Evolutionary conservation across 805 yeast species (phyloP).

Genomic region (Starmerella bombicola): DNA sequence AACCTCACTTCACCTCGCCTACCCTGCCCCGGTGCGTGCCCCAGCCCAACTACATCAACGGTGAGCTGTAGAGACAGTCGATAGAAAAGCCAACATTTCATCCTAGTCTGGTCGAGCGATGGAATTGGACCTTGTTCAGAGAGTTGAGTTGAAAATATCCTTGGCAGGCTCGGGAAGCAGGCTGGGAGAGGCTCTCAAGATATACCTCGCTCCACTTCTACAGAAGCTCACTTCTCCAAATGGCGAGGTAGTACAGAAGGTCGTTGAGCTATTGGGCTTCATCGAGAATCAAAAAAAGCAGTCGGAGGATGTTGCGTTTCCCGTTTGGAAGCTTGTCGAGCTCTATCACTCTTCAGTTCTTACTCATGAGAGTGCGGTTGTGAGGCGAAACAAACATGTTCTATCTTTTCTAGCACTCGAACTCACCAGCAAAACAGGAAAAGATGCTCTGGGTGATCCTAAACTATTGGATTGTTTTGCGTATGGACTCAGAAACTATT

Average conservation of each 20-base stretch:
- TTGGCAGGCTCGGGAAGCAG: slow-evolving; percentile 57
- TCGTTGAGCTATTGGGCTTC: slow-evolving; percentile 54
- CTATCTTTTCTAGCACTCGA: slow-evolving; percentile 10
- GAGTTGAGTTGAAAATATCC: slow-evolving; percentile 28
- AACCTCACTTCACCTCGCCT: too few species aligned
- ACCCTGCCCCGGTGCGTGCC: too few species aligned
- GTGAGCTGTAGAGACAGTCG: too few species aligned
- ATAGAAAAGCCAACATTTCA: too few species aligned
- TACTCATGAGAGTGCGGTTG: neutral
- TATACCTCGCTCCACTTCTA: slow-evolving; percentile 64
- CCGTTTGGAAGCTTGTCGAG: slow-evolving; percentile 45
- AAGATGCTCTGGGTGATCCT: neutral
- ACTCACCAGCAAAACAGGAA: too few species aligned
- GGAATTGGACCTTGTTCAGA: slow-evolving; percentile 12
- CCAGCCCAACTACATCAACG: too few species aligned
- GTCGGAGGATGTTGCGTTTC: slow-evolving; percentile 31
- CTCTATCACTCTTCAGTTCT: neutral
- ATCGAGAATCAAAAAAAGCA: slow-evolving; percentile 32
- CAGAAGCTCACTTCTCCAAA: slow-evolving; percentile 66
- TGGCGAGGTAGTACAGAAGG: slow-evolving; percentile 50
- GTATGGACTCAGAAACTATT: slow-evolving; percentile 5
- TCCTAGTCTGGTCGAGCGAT: too few species aligned
- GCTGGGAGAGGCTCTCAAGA: slow-evolving; percentile 45
- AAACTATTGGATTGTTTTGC: neutral
- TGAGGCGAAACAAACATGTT: slow-evolving; percentile 11